Conservation (phyloP, 805 yeast genomes). For the Schizosaccharomyces cryophilus region DNA sequence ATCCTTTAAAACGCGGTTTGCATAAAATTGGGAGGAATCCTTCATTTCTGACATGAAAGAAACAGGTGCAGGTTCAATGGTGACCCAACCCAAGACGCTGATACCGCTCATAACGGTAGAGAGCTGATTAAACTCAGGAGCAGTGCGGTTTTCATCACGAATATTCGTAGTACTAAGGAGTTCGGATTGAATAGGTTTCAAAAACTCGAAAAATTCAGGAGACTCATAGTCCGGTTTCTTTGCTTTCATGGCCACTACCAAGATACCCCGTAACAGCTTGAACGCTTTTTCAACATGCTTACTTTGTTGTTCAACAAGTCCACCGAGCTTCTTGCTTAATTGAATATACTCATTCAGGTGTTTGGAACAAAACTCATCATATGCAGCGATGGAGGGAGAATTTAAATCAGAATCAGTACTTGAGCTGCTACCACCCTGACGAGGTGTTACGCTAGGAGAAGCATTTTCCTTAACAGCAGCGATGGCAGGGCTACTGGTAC, state of each 20-base stretch:
- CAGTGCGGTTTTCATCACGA: conserved; percentile 53
- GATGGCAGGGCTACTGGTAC: not conserved
- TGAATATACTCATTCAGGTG: not conserved
- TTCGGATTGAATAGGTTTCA: conserved; percentile 41
- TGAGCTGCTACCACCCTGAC: not conserved
- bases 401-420: not conserved
- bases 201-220: conserved; percentile 26
- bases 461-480: not conserved
- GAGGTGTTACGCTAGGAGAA: not conserved
- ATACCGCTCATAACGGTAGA: conserved; percentile 74
- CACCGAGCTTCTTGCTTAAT: not conserved
- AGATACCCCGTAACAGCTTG: conserved; percentile 30
- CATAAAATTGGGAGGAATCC: conserved; percentile 85
- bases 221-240: conserved; percentile 29
- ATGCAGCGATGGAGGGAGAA: not conserved
- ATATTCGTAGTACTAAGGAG: conserved; percentile 33
- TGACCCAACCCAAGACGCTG: conserved; percentile 79
- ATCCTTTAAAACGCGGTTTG: conserved; percentile 72
- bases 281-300: conserved; percentile 27
- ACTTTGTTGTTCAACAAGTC: not conserved
- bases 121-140: conserved; percentile 41
- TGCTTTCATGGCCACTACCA: conserved; percentile 33
- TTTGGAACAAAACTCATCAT: not conserved
- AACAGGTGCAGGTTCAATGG: conserved; percentile 41
- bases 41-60: conserved; percentile 57